Evolutionary conservation across 2,329 filamentous ascomycete species (phyloP), one percentile per base, ranked within the genome.

Genomic region (Aureobasidium lini): DNA sequence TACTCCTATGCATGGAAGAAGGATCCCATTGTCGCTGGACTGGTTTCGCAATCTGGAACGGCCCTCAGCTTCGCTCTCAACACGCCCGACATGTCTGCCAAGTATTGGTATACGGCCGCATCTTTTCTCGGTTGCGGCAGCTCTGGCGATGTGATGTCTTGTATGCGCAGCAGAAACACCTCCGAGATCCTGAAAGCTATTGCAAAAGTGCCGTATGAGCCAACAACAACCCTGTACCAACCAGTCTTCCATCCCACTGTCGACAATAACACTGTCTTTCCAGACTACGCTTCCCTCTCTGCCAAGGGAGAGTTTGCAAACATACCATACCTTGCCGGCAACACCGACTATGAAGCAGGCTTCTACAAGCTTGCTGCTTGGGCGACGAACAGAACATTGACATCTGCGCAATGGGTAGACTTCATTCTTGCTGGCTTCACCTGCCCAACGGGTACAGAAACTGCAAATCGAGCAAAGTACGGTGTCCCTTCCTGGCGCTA

Each of bases 331-430:
- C 62, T 81, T 0, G 64, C 74, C 4, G 77, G 75, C 13, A 75
- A 74, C 62, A 78, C 74, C 57, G 58, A 78, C 62, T 73, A 79
- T 58, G 79, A 81, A 64, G 73, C 75, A 3, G 76, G 76, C 0
- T 79, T 76, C 67, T 80, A 80, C 65, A 72, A 73, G 5, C 72
- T 80, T 36, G 71, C 73, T 8, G 62, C 63, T 7, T 79, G 70
- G 60, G 70, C 67, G 0, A 66, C 69, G 28, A 73, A 75, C 36
- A 66, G 74, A 18, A 66, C 72, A 0, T 73, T 77, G 1, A 77
- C 73, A 0, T 65, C 70, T 2, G 66, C 64, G 1, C 76, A 75
- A 4, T 62, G 64, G 34, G 43, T 62, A 11, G 39, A 49, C 8
- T 66, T 66, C 57, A 62, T 62, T 31, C 61, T 59, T 37, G 39